phyloP scores from a whole-genome alignment of 2,329 filamentous ascomycete genomes.

The Ciborinia camelliae region DNA sequence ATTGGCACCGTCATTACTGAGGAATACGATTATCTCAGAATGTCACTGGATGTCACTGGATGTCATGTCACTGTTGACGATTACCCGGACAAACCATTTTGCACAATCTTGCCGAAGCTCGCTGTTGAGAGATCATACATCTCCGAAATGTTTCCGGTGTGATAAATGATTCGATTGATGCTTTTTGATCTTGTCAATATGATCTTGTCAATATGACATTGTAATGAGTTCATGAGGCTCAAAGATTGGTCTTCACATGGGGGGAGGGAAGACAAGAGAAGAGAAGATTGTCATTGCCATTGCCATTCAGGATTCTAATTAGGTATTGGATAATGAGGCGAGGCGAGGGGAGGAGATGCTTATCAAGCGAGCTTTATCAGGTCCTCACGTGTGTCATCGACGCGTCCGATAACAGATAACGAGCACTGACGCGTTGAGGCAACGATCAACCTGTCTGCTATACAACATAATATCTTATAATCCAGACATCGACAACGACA shows the following conservation, averaged over 20 bases:
- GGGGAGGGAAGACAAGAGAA: neutral
- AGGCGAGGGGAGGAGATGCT: too few relatives aligned
- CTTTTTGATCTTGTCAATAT: conserved; percentile 2
- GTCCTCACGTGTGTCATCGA: neutral
- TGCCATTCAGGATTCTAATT: too few relatives aligned
- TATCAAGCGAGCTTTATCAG: neutral
- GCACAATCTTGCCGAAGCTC: neutral
- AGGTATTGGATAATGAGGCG: too few relatives aligned
- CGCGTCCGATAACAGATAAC: conserved; percentile 9
- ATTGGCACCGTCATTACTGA: neutral
- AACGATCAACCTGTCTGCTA: neutral
- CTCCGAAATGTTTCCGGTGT: neutral
- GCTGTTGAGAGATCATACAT: neutral
- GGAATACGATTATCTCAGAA: neutral
- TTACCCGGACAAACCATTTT: neutral
- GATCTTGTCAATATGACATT: neutral
- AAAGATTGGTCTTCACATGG: neutral
- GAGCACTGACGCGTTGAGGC: neutral
- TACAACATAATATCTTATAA: neutral
- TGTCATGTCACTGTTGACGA: neutral
- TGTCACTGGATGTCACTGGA: neutral
- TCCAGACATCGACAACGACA: neutral
- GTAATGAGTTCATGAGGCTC: neutral
- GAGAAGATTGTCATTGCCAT: too few relatives aligned
- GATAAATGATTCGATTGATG: neutral